Evolutionary conservation across 768 basidiomycete species (phyloP).

Genomic region (Lentinula lateritia): DNA sequence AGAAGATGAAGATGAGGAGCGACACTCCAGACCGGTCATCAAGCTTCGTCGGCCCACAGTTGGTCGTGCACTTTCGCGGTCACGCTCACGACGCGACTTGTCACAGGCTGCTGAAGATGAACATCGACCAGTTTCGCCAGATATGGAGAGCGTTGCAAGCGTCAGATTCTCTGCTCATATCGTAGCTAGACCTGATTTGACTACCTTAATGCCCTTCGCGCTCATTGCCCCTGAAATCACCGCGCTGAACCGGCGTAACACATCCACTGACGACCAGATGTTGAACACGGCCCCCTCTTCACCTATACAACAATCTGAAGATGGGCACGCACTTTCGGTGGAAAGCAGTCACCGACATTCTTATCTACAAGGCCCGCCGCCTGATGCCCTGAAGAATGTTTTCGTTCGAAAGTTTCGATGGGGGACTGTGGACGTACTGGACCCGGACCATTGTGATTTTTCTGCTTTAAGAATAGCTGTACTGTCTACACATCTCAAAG

Average conservation of each 20-base stretch:
- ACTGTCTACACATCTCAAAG: constrained; percentile 82
- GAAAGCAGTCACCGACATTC: constrained; percentile 27
- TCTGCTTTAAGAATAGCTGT: constrained; percentile 78
- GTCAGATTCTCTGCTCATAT: constrained; percentile 71
- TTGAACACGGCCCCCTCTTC: constrained; percentile 23
- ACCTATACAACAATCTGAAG: constrained; percentile 36
- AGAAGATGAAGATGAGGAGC: constrained; percentile 40
- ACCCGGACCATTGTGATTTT: constrained; percentile 86
- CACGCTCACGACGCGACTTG: constrained; percentile 69
- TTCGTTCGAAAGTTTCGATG: constrained; percentile 80
- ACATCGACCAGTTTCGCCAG: constrained; percentile 52
- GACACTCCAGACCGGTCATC: constrained; percentile 69
- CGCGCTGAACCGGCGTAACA: constrained; percentile 34
- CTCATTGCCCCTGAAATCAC: constrained; percentile 67
- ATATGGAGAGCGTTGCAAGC: constrained; percentile 67
- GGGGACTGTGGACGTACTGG: constrained; percentile 84
- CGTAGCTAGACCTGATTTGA: constrained; percentile 56
- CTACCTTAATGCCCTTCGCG: constrained; percentile 66
- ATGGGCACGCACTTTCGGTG: constrained; percentile 28
- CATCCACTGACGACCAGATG: constrained; percentile 23
- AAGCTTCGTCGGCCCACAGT: constrained; percentile 57
- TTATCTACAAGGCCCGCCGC: constrained; percentile 52
- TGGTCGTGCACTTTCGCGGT: constrained; percentile 47
- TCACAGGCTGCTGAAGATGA: constrained; percentile 53
- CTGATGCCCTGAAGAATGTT: constrained; percentile 65